phyloP scores from a whole-genome alignment of 805 yeast genomes.

The Ogataea degrootiae region DNA sequence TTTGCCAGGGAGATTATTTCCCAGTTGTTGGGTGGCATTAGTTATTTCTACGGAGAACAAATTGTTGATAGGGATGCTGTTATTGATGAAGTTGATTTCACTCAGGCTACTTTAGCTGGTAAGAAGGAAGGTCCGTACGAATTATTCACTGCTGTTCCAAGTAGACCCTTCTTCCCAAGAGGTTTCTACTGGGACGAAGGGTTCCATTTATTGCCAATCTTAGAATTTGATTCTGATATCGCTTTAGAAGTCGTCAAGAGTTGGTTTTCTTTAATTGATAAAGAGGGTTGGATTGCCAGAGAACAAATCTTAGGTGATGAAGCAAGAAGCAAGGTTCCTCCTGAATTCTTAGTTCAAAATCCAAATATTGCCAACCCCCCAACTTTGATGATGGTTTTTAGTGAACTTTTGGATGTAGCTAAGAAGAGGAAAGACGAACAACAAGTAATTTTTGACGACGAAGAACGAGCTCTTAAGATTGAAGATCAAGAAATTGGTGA shows the following conservation, averaged over 20 bases:
- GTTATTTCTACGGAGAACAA: slow-evolving; percentile 81
- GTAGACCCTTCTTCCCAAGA: slow-evolving; percentile 90
- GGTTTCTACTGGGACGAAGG: slow-evolving; percentile 99
- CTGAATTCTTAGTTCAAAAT: slow-evolving; percentile 76
- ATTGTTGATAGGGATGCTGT: slow-evolving; percentile 70
- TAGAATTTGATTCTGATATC: slow-evolving; percentile 79
- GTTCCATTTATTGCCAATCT: slow-evolving; percentile 78
- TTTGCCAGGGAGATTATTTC: slow-evolving; percentile 81
- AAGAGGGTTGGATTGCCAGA: slow-evolving; percentile 94
- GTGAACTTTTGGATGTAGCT: slow-evolving; percentile 48
- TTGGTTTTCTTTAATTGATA: slow-evolving; percentile 85
- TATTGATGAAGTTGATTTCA: slow-evolving; percentile 67
- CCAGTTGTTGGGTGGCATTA: slow-evolving; percentile 83
- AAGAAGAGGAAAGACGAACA: slow-evolving; percentile 15
- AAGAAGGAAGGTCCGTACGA: slow-evolving; percentile 71
- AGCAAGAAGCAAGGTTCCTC: slow-evolving; percentile 83
- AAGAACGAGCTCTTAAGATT: slow-evolving; percentile 13
- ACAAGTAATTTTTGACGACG: slow-evolving; percentile 25
- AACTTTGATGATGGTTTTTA: slow-evolving; percentile 73
- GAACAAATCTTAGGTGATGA: slow-evolving; percentile 93
- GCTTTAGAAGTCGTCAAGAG: slow-evolving; percentile 75
- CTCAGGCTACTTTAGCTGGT: slow-evolving; percentile 44
- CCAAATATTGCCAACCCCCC: slow-evolving; percentile 95
- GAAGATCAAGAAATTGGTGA: slow-evolving; percentile 38
- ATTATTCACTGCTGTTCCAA: slow-evolving; percentile 80